Percentiles rank a stretch among this genome's conserved stretches.
These are phyloP conservation scores for Lotmaria passim DNA, from an alignment of 208 protist species.

Conservation along the genomic window DNA sequence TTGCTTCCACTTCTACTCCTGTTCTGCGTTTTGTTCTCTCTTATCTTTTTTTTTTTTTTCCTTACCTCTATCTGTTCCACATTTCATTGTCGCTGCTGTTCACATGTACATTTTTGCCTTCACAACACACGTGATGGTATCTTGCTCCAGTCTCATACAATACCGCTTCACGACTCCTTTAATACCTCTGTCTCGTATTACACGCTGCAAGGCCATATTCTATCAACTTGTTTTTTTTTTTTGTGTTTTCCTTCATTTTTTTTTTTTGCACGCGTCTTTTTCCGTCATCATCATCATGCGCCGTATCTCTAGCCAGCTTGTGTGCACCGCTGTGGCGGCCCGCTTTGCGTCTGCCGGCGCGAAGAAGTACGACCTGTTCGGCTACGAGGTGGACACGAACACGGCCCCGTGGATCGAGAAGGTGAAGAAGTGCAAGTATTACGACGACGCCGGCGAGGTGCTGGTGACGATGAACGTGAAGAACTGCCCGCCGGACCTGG, in stretches of 20 bases:
- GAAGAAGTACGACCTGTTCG: constrained; percentile 90
- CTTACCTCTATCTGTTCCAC: background rate
- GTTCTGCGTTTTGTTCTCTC: background rate
- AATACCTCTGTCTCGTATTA: too few relatives aligned
- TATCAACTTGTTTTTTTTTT: constrained; percentile 11
- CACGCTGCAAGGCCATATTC: background rate
- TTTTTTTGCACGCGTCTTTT: background rate
- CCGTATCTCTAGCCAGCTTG: constrained; percentile 62
- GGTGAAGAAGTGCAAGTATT: constrained; percentile 84
- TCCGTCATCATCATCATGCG: constrained; percentile 48
- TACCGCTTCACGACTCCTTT: too few relatives aligned
- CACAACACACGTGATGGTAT: too few relatives aligned
- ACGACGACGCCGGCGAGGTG: constrained; percentile 89
- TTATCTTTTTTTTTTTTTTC: background rate
- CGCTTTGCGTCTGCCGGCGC: constrained; percentile 51
- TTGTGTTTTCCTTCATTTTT: constrained; percentile 1
- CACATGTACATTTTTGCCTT: too few relatives aligned
- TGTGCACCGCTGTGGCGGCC: constrained; percentile 59
- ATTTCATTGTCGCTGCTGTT: too few relatives aligned
- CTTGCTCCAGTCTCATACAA: too few relatives aligned
- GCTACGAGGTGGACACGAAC: constrained; percentile 89
- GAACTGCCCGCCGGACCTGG: constrained; percentile 90
- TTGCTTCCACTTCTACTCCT: too few relatives aligned
- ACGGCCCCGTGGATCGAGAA: constrained; percentile 85
- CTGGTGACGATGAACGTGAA: constrained; percentile 91